Evolutionary conservation across 169 alveolate genomes (phyloP).

Genomic region (Amoebophrya sp.): DNA sequence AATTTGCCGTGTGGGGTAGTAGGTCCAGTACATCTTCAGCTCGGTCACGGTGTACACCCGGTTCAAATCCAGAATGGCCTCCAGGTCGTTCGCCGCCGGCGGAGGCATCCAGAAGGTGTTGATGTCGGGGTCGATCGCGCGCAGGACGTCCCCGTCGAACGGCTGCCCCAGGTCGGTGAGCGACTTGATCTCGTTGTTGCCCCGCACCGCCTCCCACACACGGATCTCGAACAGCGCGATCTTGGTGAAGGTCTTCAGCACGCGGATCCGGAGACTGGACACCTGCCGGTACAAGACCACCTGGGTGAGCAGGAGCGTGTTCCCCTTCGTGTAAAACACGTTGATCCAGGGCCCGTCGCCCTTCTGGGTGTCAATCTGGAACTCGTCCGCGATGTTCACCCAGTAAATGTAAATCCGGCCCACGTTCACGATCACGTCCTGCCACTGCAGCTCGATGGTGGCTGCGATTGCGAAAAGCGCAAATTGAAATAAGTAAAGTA

Average conservation of each 20-base stretch:
- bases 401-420: not conserved
- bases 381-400: not conserved
- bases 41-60: not conserved
- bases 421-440: not conserved
- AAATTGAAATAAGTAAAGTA: no score
- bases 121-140: not conserved
- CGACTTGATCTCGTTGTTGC: no score
- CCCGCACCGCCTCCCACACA: conserved; percentile 1
- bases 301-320: not conserved
- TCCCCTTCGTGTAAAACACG: not conserved
- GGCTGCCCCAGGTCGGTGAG: not conserved
- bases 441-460: not conserved
- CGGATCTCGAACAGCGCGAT: not conserved
- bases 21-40: not conserved
- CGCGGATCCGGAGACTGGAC: not conserved
- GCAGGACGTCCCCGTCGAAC: not conserved
- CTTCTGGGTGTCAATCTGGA: not conserved
- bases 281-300: not conserved
- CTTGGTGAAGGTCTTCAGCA: not conserved
- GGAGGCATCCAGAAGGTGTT: not conserved
- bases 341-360: not conserved
- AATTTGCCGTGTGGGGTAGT: not conserved
- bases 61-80: not conserved
- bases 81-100: not conserved
- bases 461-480: no score